A percentile compares a stretch with the other conserved stretches of the same genome.
Conservation (phyloP, 2,329 filamentous ascomycete species). For the Raffaelea albimanens region DNA sequence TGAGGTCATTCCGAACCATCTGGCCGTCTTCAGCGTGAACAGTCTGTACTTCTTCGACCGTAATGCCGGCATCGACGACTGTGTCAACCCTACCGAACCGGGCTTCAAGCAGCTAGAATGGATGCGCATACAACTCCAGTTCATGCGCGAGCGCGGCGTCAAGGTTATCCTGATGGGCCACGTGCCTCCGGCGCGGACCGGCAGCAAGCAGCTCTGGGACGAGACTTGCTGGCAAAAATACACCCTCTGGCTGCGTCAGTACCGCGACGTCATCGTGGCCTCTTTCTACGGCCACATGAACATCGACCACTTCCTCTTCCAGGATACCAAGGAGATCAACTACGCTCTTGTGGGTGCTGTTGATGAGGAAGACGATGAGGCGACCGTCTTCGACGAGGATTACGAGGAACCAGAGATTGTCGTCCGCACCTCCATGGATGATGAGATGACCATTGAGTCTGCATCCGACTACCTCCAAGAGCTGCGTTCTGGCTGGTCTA, state of each 20-base stretch:
- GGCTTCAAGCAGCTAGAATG: conserved; percentile 95
- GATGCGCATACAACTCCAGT: conserved; percentile 80
- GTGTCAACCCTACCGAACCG: conserved; percentile 66
- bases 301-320: conserved; percentile 90
- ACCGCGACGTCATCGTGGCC: conserved; percentile 76
- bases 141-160: conserved; percentile 73
- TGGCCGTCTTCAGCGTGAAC: conserved; percentile 90
- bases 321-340: conserved; percentile 71
- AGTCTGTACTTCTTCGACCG: conserved; percentile 93
- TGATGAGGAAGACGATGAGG: background rate
- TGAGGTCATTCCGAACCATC: conserved; percentile 76
- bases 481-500: conserved; percentile 67
- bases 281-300: conserved; percentile 95
- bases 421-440: conserved; percentile 30
- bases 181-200: conserved; percentile 80
- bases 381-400: conserved; percentile 24
- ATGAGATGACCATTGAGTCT: conserved; percentile 53
- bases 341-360: conserved; percentile 34
- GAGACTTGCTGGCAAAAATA: conserved; percentile 99
- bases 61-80: conserved; percentile 90
- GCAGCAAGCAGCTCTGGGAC: conserved; percentile 82
- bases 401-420: background rate
- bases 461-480: conserved; percentile 73
- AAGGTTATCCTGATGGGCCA: conserved; percentile 94
- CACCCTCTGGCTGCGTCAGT: conserved; percentile 80